phyloP scores from a whole-genome alignment of 192 early-diverging fungal species.

The Coemansia sp. region DNA sequence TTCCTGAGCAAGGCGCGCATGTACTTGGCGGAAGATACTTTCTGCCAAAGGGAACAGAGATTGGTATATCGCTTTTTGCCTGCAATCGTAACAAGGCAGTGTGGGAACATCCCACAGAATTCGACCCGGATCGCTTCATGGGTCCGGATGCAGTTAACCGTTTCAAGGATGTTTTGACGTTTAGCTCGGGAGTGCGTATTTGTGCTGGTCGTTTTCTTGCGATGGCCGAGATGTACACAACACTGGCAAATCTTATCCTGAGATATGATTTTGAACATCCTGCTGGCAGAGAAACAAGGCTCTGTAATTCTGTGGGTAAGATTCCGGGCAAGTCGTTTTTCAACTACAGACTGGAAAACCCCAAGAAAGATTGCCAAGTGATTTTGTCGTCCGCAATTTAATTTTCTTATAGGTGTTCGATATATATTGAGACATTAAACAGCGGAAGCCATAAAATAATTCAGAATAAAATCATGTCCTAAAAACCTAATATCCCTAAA shows the following conservation, averaged over 20 bases:
- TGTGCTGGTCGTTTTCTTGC: slow-evolving; percentile 46
- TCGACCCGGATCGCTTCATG: slow-evolving; percentile 46
- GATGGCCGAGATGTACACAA: slow-evolving; percentile 39
- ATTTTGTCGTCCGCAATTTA: slow-evolving; percentile 13
- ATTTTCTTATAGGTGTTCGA: background rate
- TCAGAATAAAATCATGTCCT: no score
- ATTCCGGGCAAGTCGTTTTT: slow-evolving; percentile 24
- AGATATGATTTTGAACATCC: slow-evolving; percentile 30
- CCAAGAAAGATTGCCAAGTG: slow-evolving; percentile 22
- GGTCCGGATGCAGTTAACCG: slow-evolving; percentile 9
- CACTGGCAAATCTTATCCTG: slow-evolving; percentile 46
- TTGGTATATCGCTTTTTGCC: slow-evolving; percentile 28
- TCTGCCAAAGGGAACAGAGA: slow-evolving; percentile 17
- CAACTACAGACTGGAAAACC: slow-evolving; percentile 24
- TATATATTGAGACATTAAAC: no score
- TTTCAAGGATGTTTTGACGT: slow-evolving; percentile 26
- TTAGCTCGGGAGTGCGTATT: slow-evolving; percentile 39
- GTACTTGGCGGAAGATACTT: slow-evolving; percentile 8
- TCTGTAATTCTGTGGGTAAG: background rate
- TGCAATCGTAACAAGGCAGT: slow-evolving; percentile 25
- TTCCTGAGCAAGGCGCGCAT: slow-evolving; percentile 18
- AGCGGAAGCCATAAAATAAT: no score
- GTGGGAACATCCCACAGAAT: slow-evolving; percentile 23
- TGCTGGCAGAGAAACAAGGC: background rate
- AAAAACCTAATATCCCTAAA: no score